These are phyloP conservation scores for Lentinula novae-zelandiae DNA, from an alignment of 1,284 basidiomycete species.

Conservation along the genomic window DNA sequence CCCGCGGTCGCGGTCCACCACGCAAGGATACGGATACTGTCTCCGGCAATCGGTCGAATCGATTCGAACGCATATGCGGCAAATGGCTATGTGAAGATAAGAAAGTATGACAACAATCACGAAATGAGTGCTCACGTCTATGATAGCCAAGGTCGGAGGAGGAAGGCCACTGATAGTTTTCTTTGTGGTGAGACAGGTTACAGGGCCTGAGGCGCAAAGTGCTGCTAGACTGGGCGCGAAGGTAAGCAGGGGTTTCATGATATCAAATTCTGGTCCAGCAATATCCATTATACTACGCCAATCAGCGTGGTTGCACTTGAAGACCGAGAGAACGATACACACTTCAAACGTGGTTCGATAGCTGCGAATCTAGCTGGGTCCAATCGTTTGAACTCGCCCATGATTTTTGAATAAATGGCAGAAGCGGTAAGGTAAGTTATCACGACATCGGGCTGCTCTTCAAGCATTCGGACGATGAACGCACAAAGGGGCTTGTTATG, in stretches of 20 bases:
- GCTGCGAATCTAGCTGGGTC: background rate
- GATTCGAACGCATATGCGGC: conserved; percentile 5
- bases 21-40: background rate
- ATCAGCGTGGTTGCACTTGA: background rate
- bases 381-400: background rate
- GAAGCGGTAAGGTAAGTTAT: background rate
- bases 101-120: background rate
- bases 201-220: background rate
- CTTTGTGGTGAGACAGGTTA: conserved; percentile 3
- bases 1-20: conserved; percentile 6
- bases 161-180: conserved; percentile 5
- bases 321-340: background rate
- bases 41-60: background rate
- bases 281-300: conserved; percentile 4
- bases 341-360: background rate
- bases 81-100: conserved; percentile 2
- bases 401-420: background rate
- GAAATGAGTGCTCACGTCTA: conserved; percentile 1
- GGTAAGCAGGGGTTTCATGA: background rate
- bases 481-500: conserved; percentile 5
- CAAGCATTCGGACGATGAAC: background rate
- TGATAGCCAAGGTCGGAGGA: background rate
- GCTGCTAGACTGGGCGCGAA: conserved; percentile 4
- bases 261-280: background rate
- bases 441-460: background rate